Percentiles rank a stretch among this genome's conserved stretches.
These are phyloP conservation scores for Suillus weaverae DNA, from an alignment of 768 basidiomycete species.

Conservation along the genomic window DNA sequence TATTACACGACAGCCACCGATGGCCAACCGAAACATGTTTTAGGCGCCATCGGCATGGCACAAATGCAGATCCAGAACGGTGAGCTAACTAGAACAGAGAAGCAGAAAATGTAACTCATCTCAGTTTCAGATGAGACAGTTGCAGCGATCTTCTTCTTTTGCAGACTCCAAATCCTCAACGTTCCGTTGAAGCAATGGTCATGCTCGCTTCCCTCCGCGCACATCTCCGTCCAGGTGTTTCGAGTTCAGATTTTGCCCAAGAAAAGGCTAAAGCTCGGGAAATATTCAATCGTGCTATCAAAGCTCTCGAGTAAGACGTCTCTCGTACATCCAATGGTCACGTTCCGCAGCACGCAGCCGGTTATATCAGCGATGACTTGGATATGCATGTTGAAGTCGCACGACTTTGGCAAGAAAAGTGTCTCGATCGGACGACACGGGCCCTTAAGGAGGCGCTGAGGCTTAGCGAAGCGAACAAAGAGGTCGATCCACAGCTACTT, in stretches of 20 bases:
- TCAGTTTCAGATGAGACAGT: conserved; percentile 68
- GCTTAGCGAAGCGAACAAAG: conserved; percentile 52
- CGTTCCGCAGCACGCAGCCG: conserved; percentile 38
- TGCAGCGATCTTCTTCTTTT: conserved; percentile 77
- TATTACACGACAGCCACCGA: conserved; percentile 69
- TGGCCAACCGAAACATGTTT: conserved; percentile 69
- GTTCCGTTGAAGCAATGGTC: conserved; percentile 80
- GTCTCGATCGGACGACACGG: conserved; percentile 66
- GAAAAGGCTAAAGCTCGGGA: conserved; percentile 78
- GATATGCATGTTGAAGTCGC: conserved; percentile 93
- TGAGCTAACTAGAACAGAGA: conserved; percentile 31
- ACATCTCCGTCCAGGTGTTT: conserved; percentile 76
- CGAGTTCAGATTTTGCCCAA: conserved; percentile 65
- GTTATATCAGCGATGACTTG: conserved; percentile 69
- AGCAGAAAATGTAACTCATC: conserved; percentile 5
- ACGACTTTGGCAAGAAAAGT: conserved; percentile 83
- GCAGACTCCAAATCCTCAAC: conserved; percentile 61
- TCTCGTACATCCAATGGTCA: conserved; percentile 39
- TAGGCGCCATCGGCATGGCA: conserved; percentile 82
- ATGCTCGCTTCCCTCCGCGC: conserved; percentile 91
- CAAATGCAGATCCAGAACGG: conserved; percentile 86
- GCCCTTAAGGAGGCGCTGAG: conserved; percentile 74
- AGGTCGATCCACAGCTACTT: conserved; percentile 64
- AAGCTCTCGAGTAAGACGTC: conserved; percentile 67
- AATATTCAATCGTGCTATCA: conserved; percentile 73